Evolutionary conservation across 176 grass and related monocot species (phyloP), one percentile per base, ranked within the genome.

Genomic region (Areca catechu): DNA sequence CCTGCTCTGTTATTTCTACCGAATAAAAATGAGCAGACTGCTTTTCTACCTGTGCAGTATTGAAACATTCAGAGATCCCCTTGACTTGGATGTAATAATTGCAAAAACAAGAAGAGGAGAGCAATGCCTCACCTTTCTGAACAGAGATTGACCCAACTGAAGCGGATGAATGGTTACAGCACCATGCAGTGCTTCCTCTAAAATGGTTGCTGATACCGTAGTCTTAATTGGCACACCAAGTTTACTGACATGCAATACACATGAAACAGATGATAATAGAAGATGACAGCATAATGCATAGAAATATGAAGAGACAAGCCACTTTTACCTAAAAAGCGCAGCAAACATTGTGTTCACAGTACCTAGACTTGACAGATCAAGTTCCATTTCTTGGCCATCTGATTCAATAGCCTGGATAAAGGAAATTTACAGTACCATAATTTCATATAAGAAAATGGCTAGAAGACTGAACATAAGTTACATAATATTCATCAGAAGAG

Each of bases 201-300:
- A 76, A 56, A 98, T 78, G 28, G 84, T 92, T 76, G 93, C 87
- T 23, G 93, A 98, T 70, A 98, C 88, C 58, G 84, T 98, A 67
- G 93, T 98, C 76, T 89, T 98, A 60, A 98, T 98, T 61, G 93
- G 88, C 10, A 98, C 88, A 61, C 93, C 93, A 69, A 98, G 88
- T 71, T 98, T 98, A 80, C 93, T 98, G 68, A 24, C 17, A 51
- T 22, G 15, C 15, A 62, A 2, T 52, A 49, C 4, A 54, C 24
- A 50, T 15, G 18, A 43, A 43, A 43, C 7, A 43, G 9, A 43
- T 12, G 34, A 12, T 43, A 12, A 43, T 12, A 43, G 34, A 43
- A 37, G 1, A 37, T 37, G 1, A 37, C 7, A 37, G 34, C 1
- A 2, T 37, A 12, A 43, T 43, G 34, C 34, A 43, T 43, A 43